Percentiles rank a stretch among this genome's conserved stretches.
Evolutionary conservation across 164 flowering plant species (phyloP).

Genomic region (Paratinospora sagittata): DNA sequence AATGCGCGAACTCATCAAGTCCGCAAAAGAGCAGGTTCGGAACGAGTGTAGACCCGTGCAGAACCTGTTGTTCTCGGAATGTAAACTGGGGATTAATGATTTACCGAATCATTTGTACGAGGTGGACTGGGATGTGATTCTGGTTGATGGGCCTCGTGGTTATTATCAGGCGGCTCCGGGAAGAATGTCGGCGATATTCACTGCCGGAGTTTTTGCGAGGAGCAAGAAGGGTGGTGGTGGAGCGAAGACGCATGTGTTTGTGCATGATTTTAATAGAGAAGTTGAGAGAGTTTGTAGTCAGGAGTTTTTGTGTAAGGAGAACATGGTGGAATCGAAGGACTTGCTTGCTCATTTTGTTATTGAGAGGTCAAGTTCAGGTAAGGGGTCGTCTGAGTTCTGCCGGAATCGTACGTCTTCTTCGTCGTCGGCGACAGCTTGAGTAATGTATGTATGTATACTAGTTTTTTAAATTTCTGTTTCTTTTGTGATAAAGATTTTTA

Average conservation of each 20-base stretch:
- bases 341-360: slow-evolving; percentile 67
- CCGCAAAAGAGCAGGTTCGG: slow-evolving; percentile 43
- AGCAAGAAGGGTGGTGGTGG: slow-evolving; percentile 61
- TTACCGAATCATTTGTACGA: slow-evolving; percentile 86
- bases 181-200: slow-evolving; percentile 76
- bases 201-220: slow-evolving; percentile 82
- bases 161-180: slow-evolving; percentile 75
- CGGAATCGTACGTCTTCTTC: slow-evolving; percentile 25
- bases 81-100: slow-evolving; percentile 74
- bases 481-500: too few relatives aligned
- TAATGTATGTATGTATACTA: background rate
- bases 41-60: slow-evolving; percentile 88
- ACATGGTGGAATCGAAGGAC: slow-evolving; percentile 55
- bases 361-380: slow-evolving; percentile 30
- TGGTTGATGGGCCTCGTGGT: slow-evolving; percentile 89
- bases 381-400: slow-evolving; percentile 47
- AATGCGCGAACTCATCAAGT: slow-evolving; percentile 35
- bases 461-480: too few relatives aligned
- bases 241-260: slow-evolving; percentile 66
- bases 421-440: slow-evolving; percentile 10
- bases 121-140: slow-evolving; percentile 78
- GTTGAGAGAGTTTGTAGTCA: slow-evolving; percentile 60
- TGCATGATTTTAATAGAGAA: slow-evolving; percentile 63
- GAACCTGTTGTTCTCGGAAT: slow-evolving; percentile 81
- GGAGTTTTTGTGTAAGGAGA: slow-evolving; percentile 72